A percentile compares a stretch with the other conserved stretches of the same genome.
phyloP scores from a whole-genome alignment of 108 stramenopile genomes.

The Halocafeteria seosinensis region DNA sequence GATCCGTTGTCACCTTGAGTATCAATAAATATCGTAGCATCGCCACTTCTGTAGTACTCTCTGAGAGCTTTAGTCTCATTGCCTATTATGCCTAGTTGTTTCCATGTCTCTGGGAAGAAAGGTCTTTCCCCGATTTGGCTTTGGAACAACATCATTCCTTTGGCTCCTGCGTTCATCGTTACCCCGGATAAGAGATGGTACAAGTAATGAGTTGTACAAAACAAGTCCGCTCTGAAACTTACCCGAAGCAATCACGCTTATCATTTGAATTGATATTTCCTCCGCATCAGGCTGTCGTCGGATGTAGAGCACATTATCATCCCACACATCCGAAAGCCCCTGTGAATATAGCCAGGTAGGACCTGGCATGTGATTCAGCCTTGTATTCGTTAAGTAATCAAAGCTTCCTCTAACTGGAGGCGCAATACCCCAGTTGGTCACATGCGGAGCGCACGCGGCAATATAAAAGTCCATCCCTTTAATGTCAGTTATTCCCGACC shows the following conservation, averaged over 20 bases:
- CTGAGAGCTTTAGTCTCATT: not conserved
- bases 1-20: not conserved
- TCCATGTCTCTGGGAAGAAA: not conserved
- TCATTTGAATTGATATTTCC: not conserved
- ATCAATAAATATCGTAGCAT: not conserved
- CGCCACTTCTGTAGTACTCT: not conserved
- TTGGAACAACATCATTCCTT: constrained; percentile 7
- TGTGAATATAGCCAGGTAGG: constrained; percentile 7
- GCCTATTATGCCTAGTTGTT: not conserved
- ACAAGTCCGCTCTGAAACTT: too few species aligned
- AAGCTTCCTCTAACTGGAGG: not conserved
- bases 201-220: too few species aligned
- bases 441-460: constrained; percentile 2
- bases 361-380: not conserved
- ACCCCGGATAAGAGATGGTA: too few species aligned
- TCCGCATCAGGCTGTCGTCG: not conserved
- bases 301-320: not conserved
- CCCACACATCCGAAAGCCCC: not conserved
- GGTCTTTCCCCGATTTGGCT: not conserved
- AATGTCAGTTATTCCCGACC: too few species aligned
- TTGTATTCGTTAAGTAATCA: not conserved
- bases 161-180: constrained; percentile 3
- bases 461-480: not conserved
- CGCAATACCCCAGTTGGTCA: not conserved
- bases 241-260: not conserved